phyloP scores from a whole-genome alignment of 768 basidiomycete genomes.

The Gloeopeniophorella convolvens region DNA sequence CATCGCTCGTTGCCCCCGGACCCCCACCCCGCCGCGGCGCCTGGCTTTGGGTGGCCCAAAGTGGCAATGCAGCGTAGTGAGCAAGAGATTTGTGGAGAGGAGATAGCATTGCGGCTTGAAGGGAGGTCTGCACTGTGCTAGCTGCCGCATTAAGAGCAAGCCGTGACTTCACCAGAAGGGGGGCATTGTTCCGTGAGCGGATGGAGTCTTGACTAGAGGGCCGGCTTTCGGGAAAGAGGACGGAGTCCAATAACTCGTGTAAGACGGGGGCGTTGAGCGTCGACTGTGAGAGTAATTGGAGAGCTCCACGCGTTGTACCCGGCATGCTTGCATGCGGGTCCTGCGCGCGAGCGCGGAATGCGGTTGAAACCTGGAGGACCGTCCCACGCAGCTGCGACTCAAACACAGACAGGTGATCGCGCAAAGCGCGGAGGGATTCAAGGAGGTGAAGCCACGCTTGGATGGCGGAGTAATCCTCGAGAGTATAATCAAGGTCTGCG shows the following conservation, averaged over 20 bases:
- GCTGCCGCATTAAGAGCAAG: constrained; percentile 59
- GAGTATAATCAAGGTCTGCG: constrained; percentile 73
- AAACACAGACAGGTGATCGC: constrained; percentile 60
- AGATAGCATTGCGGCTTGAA: constrained; percentile 79
- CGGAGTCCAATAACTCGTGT: constrained; percentile 48
- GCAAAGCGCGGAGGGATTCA: constrained; percentile 68
- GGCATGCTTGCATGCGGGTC: constrained; percentile 53
- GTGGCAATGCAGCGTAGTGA: constrained; percentile 57
- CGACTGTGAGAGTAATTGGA: constrained; percentile 75
- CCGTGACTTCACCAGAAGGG: constrained; percentile 49
- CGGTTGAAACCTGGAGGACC: constrained; percentile 52
- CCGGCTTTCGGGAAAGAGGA: constrained; percentile 37
- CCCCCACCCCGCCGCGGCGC: constrained; percentile 39
- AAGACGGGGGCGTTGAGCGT: constrained; percentile 77
- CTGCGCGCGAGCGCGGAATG: constrained; percentile 49
- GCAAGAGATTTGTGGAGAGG: constrained; percentile 72
- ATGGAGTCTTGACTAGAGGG: constrained; percentile 23
- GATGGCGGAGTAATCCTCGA: constrained; percentile 84
- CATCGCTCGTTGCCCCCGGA: constrained; percentile 36
- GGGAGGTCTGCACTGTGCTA: constrained; percentile 62
- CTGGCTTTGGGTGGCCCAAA: constrained; percentile 57
- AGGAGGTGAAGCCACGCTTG: constrained; percentile 79
- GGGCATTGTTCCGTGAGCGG: constrained; percentile 24
- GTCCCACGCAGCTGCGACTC: constrained; percentile 60
- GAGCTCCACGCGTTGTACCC: constrained; percentile 57